These are phyloP conservation scores for Trichoderma afroharzianum DNA, from an alignment of 2,329 filamentous ascomycete species.

Conservation along the genomic window DNA sequence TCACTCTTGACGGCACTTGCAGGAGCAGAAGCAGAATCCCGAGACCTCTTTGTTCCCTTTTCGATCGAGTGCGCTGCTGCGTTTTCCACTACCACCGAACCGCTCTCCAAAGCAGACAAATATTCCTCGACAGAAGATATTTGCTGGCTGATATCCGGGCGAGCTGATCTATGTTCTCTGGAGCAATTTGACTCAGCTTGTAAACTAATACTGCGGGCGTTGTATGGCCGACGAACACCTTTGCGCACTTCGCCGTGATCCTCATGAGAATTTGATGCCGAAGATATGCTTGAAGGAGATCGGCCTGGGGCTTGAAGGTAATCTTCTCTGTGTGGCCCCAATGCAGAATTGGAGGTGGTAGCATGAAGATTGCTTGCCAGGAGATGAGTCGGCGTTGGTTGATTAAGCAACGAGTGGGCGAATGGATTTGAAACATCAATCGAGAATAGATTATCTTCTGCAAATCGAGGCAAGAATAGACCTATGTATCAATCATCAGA, in stretches of 20 bases:
- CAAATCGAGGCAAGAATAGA: constrained; percentile 19
- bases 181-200: neutral
- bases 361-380: constrained; percentile 24
- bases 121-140: neutral
- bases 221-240: neutral
- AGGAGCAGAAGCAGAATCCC: constrained; percentile 45
- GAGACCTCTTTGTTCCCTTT: constrained; percentile 43
- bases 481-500: constrained; percentile 15
- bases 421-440: constrained; percentile 41
- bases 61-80: constrained; percentile 23
- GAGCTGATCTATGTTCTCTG: neutral
- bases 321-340: neutral
- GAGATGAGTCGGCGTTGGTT: constrained; percentile 39
- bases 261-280: neutral
- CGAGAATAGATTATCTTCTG: constrained; percentile 19
- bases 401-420: constrained; percentile 47
- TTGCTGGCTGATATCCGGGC: neutral
- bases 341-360: neutral
- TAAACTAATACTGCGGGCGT: neutral
- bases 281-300: neutral
- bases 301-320: neutral
- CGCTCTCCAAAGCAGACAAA: neutral
- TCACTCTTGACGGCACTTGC: constrained; percentile 46
- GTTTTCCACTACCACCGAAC: neutral
- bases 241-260: neutral